Conservation (phyloP, 2,329 filamentous ascomycete genomes). For the Colletotrichum tamarilloi region DNA sequence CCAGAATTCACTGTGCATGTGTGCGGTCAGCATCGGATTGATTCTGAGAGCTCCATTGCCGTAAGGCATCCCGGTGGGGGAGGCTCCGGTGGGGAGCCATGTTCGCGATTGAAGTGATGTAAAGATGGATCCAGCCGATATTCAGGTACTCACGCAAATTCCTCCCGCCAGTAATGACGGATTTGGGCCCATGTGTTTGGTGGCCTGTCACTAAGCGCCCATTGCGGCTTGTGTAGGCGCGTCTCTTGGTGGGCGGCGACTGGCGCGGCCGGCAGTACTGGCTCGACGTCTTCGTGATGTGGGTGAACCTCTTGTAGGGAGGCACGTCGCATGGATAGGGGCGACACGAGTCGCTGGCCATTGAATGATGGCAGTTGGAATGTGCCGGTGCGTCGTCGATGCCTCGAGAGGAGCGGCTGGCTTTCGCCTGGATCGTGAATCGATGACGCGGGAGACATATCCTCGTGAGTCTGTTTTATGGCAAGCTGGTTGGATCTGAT, state of each 20-base stretch:
- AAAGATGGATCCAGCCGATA: neutral
- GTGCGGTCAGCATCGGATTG: neutral
- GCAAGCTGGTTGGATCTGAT: neutral
- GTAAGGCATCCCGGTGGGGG: neutral
- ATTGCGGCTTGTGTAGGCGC: slow-evolving; percentile 33
- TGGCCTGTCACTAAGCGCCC: slow-evolving; percentile 27
- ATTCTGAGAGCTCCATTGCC: neutral
- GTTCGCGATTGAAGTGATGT: neutral
- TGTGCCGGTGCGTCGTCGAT: slow-evolving; percentile 17
- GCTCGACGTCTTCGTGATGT: slow-evolving; percentile 27
- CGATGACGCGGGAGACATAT: slow-evolving; percentile 26
- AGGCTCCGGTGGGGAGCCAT: neutral
- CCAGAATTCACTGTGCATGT: slow-evolving; percentile 23
- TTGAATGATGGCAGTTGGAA: slow-evolving; percentile 11
- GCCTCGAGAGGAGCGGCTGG: slow-evolving; percentile 21
- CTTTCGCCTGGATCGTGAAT: slow-evolving; percentile 29
- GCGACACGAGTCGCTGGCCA: slow-evolving; percentile 11
- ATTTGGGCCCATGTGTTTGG: slow-evolving; percentile 31
- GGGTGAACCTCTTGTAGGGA: slow-evolving; percentile 32
- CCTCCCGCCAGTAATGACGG: slow-evolving; percentile 26
- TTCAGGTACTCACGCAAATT: slow-evolving; percentile 19
- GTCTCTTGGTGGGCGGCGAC: slow-evolving; percentile 29
- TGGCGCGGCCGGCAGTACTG: slow-evolving; percentile 27
- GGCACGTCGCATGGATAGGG: slow-evolving; percentile 17
- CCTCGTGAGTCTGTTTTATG: neutral